Base-by-base conservation (phyloP, 1,284 basidiomycete species). In the Moniliophthora roreri region DNA sequence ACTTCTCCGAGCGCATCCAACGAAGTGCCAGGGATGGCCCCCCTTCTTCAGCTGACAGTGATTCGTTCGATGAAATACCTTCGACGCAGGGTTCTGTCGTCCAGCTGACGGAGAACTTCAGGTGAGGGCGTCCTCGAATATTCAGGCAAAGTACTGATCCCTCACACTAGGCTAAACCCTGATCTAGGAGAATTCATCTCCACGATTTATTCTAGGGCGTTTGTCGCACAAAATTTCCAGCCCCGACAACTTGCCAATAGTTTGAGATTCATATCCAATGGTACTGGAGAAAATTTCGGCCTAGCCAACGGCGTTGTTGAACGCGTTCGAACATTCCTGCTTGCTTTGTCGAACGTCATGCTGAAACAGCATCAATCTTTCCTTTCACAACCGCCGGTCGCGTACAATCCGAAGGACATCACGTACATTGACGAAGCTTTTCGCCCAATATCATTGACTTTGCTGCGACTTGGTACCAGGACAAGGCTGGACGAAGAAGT, bases 121-220 rank as follows among this genome's bases (percentile, higher is more conserved):
- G 76, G 74, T 74, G 46, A 50, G 44, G 37, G 3, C 1, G 42
- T 32, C 23, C 13, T 10, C 36, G 24, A 16, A 20, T 50, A 34
- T 4, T 18, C 23, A 20, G 8, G 38, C 8, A 15, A 21, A 37
- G 39, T 52, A 11, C 11, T 39, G 10, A 4, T 38, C 20, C 4
- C 48, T 32, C 28, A 39, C 37, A 35, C 13, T 51, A 79, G 77
- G 36, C 61, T 80, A 32, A 80, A 79, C 53, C 72, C 74, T 1
- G 78, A 80, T 53, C 64, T 80, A 7, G 76, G 76, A 18, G 75
- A 76, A 51, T 80, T 79, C 55, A 71, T 80, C 2, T 73, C 75
- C 1, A 78, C 74, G 0, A 80, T 79, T 24, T 80, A 80, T 57
- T 71, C 71, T 3, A 65, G 71, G 36, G 66, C 70, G 16, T 79